Evolutionary conservation across 2,329 filamentous ascomycete species (phyloP).

Genomic region (Penicillium sp.): DNA sequence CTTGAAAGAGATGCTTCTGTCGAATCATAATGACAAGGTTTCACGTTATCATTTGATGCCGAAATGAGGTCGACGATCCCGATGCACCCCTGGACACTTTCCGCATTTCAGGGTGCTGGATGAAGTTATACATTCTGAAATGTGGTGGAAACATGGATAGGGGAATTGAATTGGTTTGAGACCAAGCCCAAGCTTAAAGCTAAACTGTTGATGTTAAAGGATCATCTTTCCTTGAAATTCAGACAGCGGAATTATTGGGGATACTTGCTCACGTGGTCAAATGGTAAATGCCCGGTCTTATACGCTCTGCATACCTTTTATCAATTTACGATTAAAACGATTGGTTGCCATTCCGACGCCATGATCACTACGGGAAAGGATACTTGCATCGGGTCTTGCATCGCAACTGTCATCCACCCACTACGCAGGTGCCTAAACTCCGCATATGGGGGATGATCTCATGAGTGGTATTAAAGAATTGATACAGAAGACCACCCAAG

Average conservation of each 20-base stretch:
- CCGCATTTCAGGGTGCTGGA: background rate
- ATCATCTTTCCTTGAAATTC: background rate
- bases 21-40: background rate
- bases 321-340: background rate
- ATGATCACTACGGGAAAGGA: background rate
- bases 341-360: background rate
- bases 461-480: conserved; percentile 1
- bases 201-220: background rate
- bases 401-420: background rate
- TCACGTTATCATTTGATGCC: background rate
- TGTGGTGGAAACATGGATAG: background rate
- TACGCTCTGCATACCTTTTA: background rate
- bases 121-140: background rate
- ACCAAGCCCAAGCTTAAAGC: background rate
- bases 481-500: background rate
- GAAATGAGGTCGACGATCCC: background rate
- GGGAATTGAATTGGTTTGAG: background rate
- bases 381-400: background rate
- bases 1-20: background rate
- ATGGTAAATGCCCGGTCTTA: background rate
- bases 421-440: background rate
- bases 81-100: background rate
- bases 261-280: background rate
- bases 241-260: background rate
- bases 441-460: background rate